phyloP scores from a whole-genome alignment of 106 monocot genomes.

The Dendrobium nobile region DNA sequence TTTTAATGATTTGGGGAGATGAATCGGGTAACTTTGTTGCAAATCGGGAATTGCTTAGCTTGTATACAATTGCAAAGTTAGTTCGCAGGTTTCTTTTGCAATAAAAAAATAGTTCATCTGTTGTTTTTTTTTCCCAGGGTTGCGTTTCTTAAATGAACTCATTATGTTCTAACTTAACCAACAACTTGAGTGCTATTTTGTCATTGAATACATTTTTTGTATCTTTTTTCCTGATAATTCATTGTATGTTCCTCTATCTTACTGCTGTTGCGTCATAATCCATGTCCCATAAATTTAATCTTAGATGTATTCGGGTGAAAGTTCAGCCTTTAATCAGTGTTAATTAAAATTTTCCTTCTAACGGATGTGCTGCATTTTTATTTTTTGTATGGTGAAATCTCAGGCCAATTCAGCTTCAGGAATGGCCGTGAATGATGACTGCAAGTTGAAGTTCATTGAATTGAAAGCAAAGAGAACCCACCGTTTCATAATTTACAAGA shows the following conservation, averaged over 20 bases:
- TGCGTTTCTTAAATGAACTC: neutral
- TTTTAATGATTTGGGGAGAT: neutral
- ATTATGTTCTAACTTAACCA: neutral
- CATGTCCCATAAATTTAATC: neutral
- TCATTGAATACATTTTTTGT: neutral
- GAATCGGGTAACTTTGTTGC: neutral
- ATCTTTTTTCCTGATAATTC: neutral
- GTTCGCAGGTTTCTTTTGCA: neutral
- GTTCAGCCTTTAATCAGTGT: neutral
- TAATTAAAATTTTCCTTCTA: neutral
- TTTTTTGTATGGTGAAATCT: neutral
- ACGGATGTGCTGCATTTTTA: neutral
- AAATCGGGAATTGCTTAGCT: neutral
- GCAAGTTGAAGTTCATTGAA: slow-evolving; percentile 9
- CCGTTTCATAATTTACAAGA: slow-evolving; percentile 10
- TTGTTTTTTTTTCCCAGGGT: neutral
- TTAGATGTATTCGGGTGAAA: neutral
- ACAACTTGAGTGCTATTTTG: neutral
- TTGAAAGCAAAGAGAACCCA: slow-evolving; percentile 5
- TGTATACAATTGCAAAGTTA: neutral
- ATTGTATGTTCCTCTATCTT: neutral
- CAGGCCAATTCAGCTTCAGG: slow-evolving; percentile 7
- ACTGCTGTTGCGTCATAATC: neutral
- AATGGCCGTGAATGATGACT: slow-evolving; percentile 1
- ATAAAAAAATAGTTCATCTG: neutral